Conservation (phyloP, 2,329 filamentous ascomycete genomes). For the Aureobasidium namibiae region DNA sequence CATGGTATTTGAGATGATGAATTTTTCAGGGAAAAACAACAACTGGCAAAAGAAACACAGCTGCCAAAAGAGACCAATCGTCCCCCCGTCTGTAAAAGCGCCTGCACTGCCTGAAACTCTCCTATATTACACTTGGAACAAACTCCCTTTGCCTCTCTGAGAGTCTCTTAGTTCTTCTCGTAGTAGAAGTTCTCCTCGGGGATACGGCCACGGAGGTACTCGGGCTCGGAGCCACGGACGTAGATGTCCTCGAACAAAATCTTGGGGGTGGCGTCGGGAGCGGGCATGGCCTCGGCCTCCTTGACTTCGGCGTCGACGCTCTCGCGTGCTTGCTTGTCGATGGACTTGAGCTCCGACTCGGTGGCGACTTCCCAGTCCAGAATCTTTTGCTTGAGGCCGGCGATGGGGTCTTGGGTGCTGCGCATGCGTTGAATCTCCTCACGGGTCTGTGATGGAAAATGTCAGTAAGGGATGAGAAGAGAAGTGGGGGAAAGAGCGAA, state of each 20-base stretch:
- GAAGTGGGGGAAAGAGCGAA: background rate
- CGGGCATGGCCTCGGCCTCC: slow-evolving; percentile 77
- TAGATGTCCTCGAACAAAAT: slow-evolving; percentile 97
- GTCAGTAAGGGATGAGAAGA: background rate
- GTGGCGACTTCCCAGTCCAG: slow-evolving; percentile 86
- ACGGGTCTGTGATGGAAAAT: slow-evolving; percentile 53
- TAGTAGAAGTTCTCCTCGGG: slow-evolving; percentile 90
- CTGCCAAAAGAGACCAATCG: too few species aligned
- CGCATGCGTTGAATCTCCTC: slow-evolving; percentile 99
- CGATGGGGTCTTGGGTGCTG: slow-evolving; percentile 96
- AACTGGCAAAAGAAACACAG: too few species aligned
- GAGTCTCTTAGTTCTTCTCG: slow-evolving; percentile 20
- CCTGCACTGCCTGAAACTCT: too few species aligned
- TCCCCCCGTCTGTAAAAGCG: too few species aligned
- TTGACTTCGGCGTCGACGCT: slow-evolving; percentile 86
- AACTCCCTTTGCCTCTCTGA: background rate
- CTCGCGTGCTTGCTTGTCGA: slow-evolving; percentile 87
- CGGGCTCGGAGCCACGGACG: slow-evolving; percentile 76
- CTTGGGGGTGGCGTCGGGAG: slow-evolving; percentile 67
- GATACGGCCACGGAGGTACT: slow-evolving; percentile 78
- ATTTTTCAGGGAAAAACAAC: too few species aligned
- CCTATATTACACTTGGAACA: background rate
- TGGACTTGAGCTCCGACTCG: slow-evolving; percentile 90
- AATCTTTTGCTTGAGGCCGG: slow-evolving; percentile 95
- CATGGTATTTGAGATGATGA: background rate